These are phyloP conservation scores for Lactarius pseudohatsudake DNA, from an alignment of 768 basidiomycete genomes.

Conservation along the genomic window DNA sequence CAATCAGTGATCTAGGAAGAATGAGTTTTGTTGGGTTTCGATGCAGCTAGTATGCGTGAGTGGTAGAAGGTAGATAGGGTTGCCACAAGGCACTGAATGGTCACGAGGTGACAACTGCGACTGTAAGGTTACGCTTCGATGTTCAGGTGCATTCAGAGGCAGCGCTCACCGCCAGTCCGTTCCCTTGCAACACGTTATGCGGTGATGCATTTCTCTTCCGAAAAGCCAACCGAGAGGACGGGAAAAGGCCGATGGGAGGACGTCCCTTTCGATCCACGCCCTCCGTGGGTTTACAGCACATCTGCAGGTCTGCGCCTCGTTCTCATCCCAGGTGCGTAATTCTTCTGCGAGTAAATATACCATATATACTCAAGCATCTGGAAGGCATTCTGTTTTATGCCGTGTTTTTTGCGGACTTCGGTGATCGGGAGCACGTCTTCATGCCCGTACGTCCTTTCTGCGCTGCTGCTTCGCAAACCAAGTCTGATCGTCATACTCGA, in stretches of 20 bases:
- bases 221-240: conserved; percentile 7
- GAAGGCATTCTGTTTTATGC: conserved; percentile 28
- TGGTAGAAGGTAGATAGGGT: too few species aligned
- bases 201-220: conserved; percentile 2
- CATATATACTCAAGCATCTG: neutral
- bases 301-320: conserved; percentile 19
- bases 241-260: conserved; percentile 16
- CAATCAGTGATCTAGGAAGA: too few species aligned
- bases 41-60: too few species aligned
- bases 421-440: conserved; percentile 32
- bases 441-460: conserved; percentile 28
- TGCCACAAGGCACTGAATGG: too few species aligned
- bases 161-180: neutral
- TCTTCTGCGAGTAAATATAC: neutral
- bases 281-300: conserved; percentile 54
- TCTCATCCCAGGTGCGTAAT: conserved; percentile 26
- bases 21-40: too few species aligned
- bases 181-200: conserved; percentile 2
- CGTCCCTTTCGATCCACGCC: conserved; percentile 47
- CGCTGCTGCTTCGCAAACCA: neutral
- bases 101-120: too few species aligned
- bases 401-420: conserved; percentile 32
- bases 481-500: conserved; percentile 10
- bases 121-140: neutral
- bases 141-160: conserved; percentile 10